These are phyloP conservation scores for Hypoxylon sp. DNA, from an alignment of 2,329 filamentous ascomycete species.

Conservation along the genomic window DNA sequence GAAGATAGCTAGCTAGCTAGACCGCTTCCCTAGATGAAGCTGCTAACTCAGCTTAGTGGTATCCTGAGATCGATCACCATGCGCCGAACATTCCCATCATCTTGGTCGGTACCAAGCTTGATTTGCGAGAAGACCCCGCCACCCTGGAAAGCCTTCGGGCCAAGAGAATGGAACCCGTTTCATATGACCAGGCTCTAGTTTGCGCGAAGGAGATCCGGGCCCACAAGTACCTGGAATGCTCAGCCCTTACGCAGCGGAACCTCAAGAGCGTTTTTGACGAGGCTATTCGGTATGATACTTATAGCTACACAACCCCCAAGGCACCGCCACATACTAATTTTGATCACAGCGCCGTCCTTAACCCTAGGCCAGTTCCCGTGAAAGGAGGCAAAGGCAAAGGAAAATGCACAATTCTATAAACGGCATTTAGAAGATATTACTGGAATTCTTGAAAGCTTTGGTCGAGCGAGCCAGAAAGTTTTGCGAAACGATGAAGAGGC, in stretches of 20 bases:
- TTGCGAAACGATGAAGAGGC: slow-evolving; percentile 49
- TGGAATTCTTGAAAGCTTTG: slow-evolving; percentile 47
- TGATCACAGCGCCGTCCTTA: slow-evolving; percentile 74
- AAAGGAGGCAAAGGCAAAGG: slow-evolving; percentile 70
- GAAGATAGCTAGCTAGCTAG: not conserved
- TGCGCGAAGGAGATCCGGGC: slow-evolving; percentile 95
- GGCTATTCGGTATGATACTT: slow-evolving; percentile 85
- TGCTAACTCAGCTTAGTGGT: slow-evolving; percentile 76
- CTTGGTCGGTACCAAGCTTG: slow-evolving; percentile 95
- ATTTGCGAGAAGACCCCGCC: slow-evolving; percentile 88
- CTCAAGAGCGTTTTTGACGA: slow-evolving; percentile 99
- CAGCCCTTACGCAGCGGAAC: slow-evolving; percentile 94
- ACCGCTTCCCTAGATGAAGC: not conserved
- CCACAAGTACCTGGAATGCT: slow-evolving; percentile 98
- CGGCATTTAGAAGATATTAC: slow-evolving; percentile 30
- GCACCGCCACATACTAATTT: slow-evolving; percentile 42
- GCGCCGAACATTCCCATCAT: slow-evolving; percentile 96
- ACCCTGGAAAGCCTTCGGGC: slow-evolving; percentile 86
- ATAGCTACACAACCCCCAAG: slow-evolving; percentile 51
- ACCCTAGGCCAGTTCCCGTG: slow-evolving; percentile 71
- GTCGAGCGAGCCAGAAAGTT: slow-evolving; percentile 49
- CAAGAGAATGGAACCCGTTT: slow-evolving; percentile 97
- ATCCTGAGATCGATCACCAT: slow-evolving; percentile 96
- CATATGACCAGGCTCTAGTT: slow-evolving; percentile 90
- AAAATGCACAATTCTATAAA: slow-evolving; percentile 79